phyloP scores from a whole-genome alignment of 129 eudicot genomes.

The Artemisia tridentata region DNA sequence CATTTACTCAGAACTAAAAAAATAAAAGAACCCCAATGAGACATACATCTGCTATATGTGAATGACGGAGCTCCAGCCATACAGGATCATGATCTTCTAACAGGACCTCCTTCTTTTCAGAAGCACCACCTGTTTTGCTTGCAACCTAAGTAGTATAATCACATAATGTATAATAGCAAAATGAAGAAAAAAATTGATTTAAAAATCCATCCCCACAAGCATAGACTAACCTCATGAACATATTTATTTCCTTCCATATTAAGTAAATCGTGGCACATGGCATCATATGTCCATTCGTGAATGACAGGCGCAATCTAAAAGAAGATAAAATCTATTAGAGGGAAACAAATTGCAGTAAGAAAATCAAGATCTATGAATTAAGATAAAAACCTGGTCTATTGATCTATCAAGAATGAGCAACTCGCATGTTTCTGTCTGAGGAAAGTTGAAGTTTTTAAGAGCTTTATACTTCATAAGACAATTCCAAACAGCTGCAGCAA shows the following conservation, averaged over 20 bases:
- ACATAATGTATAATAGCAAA: conserved; percentile 34
- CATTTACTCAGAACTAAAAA: not conserved
- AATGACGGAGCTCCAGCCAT: conserved; percentile 97
- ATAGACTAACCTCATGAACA: conserved; percentile 72
- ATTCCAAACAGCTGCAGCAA: conserved; percentile 94
- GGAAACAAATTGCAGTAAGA: conserved; percentile 1
- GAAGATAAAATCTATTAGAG: conserved; percentile 11
- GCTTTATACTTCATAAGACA: conserved; percentile 75
- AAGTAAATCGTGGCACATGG: conserved; percentile 93
- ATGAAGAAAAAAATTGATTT: conserved; percentile 10
- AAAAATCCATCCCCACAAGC: conserved; percentile 19
- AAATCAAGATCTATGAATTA: not conserved
- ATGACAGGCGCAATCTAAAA: conserved; percentile 85
- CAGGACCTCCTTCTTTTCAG: conserved; percentile 93
- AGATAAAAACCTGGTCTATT: conserved; percentile 67
- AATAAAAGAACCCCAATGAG: not conserved
- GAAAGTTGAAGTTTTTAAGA: conserved; percentile 57
- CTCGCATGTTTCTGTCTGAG: conserved; percentile 93
- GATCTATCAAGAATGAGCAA: conserved; percentile 89
- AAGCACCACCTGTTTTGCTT: conserved; percentile 73
- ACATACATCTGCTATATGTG: conserved; percentile 97
- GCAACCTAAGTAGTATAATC: conserved; percentile 63
- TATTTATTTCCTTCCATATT: conserved; percentile 90
- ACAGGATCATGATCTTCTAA: conserved; percentile 96
- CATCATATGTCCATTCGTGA: conserved; percentile 99